Base-by-base conservation (phyloP, 2,329 filamentous ascomycete genomes). In the Pseudopithomyces chartarum region DNA sequence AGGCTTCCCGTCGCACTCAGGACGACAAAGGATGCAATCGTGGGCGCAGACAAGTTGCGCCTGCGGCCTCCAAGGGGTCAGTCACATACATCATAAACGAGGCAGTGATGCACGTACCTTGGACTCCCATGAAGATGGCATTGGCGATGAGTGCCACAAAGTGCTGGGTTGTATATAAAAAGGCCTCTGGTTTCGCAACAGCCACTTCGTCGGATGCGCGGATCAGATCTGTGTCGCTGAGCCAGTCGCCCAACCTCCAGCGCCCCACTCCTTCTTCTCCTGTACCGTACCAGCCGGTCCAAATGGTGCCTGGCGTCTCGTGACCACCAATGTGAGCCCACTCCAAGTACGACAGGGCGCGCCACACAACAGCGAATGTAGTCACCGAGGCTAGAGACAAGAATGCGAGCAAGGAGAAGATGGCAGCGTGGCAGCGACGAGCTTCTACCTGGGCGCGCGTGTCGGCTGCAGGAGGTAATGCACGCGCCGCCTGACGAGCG, bases 91-190 rank as follows among this genome's bases (percentile, higher is more conserved):
- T 38, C 38, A 50, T 13, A 8, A 17, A 11, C 42, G 23, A 29
- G 15, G 20, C 10, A 17, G 26, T 47, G 29, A 5, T 12, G n/a
- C 2, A 50, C 34, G 29, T 61, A 63, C 86, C 86, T 71, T 87
- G 83, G 38, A 86, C 78, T 2, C 84, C 82, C 29, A 88, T 75
- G 57, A 87, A 82, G 43, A 85, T 73, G 52, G 81, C 83, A 79
- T 83, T 87, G 1, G 84, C 79, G 29, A 84, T 74, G 12, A 81
- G 77, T 26, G 80, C 82, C 12, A 85, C 75, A 56, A 86, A 84
- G 42, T 85, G 77, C 73, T 89, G 86, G 58, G 85, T 84, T 6
- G 82, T 84, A 83, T 86, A 88, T 81, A 85, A 85, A 66, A 86
- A 82, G 15, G 84, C 81, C 47, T 82, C 80, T 3, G 81, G 77